Evolutionary conservation across 2,329 filamentous ascomycete species (phyloP).

Genomic region (Triangularia verruculosa): DNA sequence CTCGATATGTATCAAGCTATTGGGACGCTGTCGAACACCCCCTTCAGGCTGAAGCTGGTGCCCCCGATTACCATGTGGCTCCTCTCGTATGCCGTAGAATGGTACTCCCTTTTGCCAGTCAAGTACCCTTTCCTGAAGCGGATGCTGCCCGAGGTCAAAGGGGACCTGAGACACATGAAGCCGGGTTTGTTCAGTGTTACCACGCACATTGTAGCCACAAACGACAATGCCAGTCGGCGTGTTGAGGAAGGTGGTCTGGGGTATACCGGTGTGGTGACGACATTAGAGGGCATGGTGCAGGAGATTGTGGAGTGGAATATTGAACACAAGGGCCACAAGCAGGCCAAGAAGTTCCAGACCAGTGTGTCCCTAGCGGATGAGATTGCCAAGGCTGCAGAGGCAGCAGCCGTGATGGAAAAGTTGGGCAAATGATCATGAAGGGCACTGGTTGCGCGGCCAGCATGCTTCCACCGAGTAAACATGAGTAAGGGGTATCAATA

Average conservation of each 20-base stretch:
- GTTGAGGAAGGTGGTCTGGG: conserved; percentile 39
- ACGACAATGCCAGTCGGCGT: conserved; percentile 33
- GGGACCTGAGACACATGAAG: conserved; percentile 38
- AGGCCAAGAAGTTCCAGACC: conserved; percentile 35
- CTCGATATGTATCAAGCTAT: conserved; percentile 37
- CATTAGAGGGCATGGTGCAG: conserved; percentile 40
- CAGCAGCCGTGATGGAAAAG: conserved; percentile 3
- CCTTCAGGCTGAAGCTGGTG: conserved; percentile 33
- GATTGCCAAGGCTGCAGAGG: conserved; percentile 31
- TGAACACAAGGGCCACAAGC: conserved; percentile 31
- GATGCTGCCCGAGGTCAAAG: conserved; percentile 34
- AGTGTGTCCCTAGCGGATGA: conserved; percentile 40
- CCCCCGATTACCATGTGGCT: conserved; percentile 37
- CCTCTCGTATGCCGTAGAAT: conserved; percentile 37
- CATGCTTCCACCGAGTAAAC: not conserved
- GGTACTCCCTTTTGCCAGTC: conserved; percentile 35
- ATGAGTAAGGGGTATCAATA: not conserved
- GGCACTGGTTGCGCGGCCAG: too few species aligned
- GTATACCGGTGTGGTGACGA: conserved; percentile 38
- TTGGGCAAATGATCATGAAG: not conserved
- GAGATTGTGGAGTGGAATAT: conserved; percentile 43
- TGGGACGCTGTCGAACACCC: conserved; percentile 35
- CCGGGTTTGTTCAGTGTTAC: conserved; percentile 41
- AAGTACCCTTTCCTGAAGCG: conserved; percentile 29
- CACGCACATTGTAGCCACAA: conserved; percentile 39